phyloP scores from a whole-genome alignment of 345 rosid genomes.

The Dovyalis caffra region DNA sequence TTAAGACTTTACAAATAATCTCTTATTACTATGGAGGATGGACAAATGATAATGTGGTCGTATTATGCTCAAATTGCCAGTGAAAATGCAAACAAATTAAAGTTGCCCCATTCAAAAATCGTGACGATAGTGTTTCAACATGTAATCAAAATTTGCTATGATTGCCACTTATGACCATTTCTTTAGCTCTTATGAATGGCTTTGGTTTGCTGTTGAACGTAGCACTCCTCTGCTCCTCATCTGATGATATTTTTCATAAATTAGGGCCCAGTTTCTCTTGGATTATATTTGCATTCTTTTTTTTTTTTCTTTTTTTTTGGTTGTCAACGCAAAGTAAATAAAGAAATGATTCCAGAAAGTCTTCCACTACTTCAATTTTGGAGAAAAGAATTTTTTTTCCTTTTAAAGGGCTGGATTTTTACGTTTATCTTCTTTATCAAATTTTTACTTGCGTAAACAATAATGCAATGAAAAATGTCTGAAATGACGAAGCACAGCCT shows the following conservation, averaged over 20 bases:
- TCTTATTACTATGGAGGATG: not conserved
- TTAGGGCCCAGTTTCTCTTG: slow-evolving; percentile 2
- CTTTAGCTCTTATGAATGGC: slow-evolving; percentile 12
- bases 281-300: slow-evolving; percentile 5
- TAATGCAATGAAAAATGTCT: not conserved
- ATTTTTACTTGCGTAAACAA: not conserved
- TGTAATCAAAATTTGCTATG: slow-evolving; percentile 12
- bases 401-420: not conserved
- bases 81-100: not conserved
- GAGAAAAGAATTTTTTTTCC: not conserved
- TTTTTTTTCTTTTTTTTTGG: no score
- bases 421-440: no score
- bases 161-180: slow-evolving; percentile 24
- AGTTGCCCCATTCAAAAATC: slow-evolving; percentile 19
- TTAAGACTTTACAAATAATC: no score
- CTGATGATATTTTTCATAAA: slow-evolving; percentile 8
- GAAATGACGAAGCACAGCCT: not conserved
- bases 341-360: slow-evolving; percentile 16
- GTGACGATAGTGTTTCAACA: slow-evolving; percentile 4
- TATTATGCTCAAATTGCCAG: not conserved
- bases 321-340: slow-evolving; percentile 3
- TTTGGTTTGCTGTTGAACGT: slow-evolving; percentile 14
- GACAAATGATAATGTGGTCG: not conserved
- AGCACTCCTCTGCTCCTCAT: not conserved
- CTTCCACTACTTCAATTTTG: slow-evolving; percentile 10